These are phyloP conservation scores for Ceratobasidium sp. DNA, from an alignment of 1,284 basidiomycete species.

Conservation along the genomic window DNA sequence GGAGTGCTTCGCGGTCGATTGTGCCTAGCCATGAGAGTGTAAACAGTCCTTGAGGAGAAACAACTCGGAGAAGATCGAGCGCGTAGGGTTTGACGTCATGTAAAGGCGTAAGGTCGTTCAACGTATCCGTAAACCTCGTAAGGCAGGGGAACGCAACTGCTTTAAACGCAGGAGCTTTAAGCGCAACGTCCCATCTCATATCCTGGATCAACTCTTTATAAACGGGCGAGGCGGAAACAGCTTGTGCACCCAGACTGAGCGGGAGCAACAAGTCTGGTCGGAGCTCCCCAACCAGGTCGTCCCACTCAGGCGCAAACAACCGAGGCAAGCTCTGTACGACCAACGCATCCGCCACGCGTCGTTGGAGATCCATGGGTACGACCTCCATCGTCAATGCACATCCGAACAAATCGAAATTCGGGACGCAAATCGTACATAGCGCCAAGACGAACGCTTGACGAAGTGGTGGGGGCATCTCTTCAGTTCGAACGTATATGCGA, in stretches of 20 bases:
- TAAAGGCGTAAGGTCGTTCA: conserved; percentile 23
- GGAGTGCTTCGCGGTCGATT: conserved; percentile 27
- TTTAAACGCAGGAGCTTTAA: conserved; percentile 36
- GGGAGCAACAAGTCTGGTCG: conserved; percentile 34
- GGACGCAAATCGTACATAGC: conserved; percentile 33
- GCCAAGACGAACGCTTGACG: conserved; percentile 34
- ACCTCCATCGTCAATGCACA: conserved; percentile 41
- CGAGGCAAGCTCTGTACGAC: conserved; percentile 21
- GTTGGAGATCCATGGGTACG: conserved; percentile 32
- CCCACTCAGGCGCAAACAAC: conserved; percentile 32
- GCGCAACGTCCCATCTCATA: conserved; percentile 42
- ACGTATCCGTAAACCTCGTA: conserved; percentile 33
- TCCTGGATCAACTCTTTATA: conserved; percentile 43
- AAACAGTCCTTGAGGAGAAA: conserved; percentile 31
- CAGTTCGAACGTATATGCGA: conserved; percentile 33
- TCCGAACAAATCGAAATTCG: conserved; percentile 33
- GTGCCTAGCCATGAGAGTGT: conserved; percentile 30
- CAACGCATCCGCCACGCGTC: conserved; percentile 39
- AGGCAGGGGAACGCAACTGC: conserved; percentile 35
- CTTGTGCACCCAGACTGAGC: conserved; percentile 28
- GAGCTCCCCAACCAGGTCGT: conserved; percentile 10
- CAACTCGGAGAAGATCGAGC: conserved; percentile 12
- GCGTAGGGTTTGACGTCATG: conserved; percentile 25
- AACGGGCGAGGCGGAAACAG: conserved; percentile 15
- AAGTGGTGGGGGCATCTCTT: conserved; percentile 41